phyloP scores from a whole-genome alignment of 345 rosid genomes.

The Populus simonii region DNA sequence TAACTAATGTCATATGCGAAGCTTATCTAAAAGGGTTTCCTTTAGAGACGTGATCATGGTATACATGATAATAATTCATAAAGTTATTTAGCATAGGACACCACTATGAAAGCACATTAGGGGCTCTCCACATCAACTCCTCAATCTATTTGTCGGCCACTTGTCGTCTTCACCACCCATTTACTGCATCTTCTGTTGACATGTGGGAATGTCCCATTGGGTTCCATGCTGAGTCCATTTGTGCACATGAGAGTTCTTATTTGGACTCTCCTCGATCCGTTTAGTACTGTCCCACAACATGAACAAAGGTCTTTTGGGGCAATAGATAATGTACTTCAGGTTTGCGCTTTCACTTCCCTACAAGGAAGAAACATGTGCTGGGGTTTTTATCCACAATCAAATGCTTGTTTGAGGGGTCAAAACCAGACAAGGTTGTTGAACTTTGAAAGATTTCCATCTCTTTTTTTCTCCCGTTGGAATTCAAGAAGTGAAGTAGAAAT shows the following conservation, averaged over 20 bases:
- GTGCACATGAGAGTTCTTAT: background rate
- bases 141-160: slow-evolving; percentile 16
- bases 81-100: background rate
- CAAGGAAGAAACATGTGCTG: background rate
- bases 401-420: slow-evolving; percentile 2
- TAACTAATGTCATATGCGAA: background rate
- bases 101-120: background rate
- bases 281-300: background rate
- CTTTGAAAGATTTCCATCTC: background rate
- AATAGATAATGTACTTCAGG: background rate
- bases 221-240: background rate
- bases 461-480: background rate
- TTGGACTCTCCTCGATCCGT: background rate
- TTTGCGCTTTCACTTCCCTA: background rate
- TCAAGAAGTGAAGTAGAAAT: background rate
- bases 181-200: background rate
- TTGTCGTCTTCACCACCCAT: background rate
- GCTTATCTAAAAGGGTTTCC: background rate
- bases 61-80: background rate
- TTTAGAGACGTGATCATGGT: background rate
- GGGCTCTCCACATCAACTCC: background rate
- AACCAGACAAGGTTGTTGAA: background rate
- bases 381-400: background rate
- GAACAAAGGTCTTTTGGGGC: background rate
- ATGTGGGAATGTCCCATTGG: background rate